phyloP scores from a whole-genome alignment of 2,329 filamentous ascomycete species.

The Graphilbum sp. region DNA sequence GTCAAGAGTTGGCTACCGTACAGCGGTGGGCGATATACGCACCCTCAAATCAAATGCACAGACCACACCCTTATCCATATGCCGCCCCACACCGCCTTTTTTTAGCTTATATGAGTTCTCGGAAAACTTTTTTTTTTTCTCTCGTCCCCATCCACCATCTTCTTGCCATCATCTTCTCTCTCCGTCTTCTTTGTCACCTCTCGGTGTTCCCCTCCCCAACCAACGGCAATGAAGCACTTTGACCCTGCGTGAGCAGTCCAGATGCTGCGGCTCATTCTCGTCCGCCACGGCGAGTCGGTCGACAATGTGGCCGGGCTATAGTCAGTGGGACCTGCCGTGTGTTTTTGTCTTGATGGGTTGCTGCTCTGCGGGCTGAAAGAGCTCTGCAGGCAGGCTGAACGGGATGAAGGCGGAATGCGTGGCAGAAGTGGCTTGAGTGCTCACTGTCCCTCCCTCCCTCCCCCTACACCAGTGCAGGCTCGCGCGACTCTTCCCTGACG shows the following conservation, averaged over 20 bases:
- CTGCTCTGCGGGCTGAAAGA: no score
- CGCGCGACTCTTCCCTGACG: conserved; percentile 65
- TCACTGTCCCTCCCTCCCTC: conserved; percentile 1
- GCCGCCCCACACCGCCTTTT: not conserved
- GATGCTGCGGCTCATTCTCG: conserved; percentile 49
- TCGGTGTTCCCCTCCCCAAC: no score
- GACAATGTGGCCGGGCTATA: conserved; percentile 72
- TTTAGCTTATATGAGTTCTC: not conserved
- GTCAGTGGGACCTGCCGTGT: conserved; percentile 21
- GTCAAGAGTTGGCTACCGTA: no score
- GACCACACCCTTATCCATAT: not conserved
- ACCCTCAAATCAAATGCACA: no score
- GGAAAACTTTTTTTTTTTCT: not conserved
- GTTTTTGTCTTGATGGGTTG: not conserved
- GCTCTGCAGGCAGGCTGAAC: no score
- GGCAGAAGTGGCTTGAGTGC: no score
- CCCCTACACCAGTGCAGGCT: conserved; percentile 44
- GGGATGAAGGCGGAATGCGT: no score
- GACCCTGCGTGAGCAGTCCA: no score
- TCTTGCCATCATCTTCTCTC: not conserved
- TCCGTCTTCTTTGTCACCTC: not conserved
- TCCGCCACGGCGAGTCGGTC: conserved; percentile 80
- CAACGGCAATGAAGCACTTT: no score
- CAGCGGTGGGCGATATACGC: no score
- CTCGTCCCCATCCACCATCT: not conserved